A percentile compares a stretch with the other conserved stretches of the same genome.
These are phyloP conservation scores for Fraxinus sp. DNA, from an alignment of 305 asterid genomes.

Conservation along the genomic window DNA sequence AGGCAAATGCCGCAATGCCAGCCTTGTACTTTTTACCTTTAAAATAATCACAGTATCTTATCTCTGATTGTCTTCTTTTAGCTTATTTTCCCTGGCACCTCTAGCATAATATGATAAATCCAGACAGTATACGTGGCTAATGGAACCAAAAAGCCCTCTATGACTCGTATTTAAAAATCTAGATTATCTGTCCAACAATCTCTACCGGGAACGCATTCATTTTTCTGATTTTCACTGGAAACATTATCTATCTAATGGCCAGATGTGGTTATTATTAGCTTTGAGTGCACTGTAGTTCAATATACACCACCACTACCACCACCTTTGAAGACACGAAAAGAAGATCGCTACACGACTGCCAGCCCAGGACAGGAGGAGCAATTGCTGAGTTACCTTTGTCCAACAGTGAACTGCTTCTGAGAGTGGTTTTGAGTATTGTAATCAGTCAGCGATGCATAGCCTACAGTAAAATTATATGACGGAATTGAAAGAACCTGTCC, in stretches of 20 bases:
- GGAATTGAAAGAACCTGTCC: conserved; percentile 86
- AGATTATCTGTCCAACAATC: not conserved
- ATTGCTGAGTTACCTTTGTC: conserved; percentile 64
- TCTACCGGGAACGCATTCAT: not conserved
- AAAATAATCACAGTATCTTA: not conserved
- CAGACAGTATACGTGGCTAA: not conserved
- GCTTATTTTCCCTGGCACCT: not conserved
- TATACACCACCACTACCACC: conserved; percentile 1
- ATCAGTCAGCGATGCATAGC: conserved; percentile 77
- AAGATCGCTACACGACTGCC: conserved; percentile 2
- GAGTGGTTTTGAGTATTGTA: conserved; percentile 85
- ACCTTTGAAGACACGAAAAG: not conserved
- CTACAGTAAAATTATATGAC: conserved; percentile 53
- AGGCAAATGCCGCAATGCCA: not conserved
- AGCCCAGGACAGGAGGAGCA: conserved; percentile 5
- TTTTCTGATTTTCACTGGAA: conserved; percentile 12
- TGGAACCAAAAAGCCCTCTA: conserved; percentile 2
- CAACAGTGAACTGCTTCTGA: conserved; percentile 54
- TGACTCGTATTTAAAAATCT: not conserved
- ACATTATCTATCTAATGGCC: not conserved
- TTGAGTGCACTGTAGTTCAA: not conserved
- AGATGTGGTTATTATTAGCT: not conserved
- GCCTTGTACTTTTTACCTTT: not conserved
- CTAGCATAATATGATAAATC: not conserved
- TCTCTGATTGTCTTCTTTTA: not conserved